Evolutionary conservation across 495 filamentous ascomycete species (phyloP), one percentile per base, ranked within the genome.

Genomic region (Chaetomidium leptoderma): DNA sequence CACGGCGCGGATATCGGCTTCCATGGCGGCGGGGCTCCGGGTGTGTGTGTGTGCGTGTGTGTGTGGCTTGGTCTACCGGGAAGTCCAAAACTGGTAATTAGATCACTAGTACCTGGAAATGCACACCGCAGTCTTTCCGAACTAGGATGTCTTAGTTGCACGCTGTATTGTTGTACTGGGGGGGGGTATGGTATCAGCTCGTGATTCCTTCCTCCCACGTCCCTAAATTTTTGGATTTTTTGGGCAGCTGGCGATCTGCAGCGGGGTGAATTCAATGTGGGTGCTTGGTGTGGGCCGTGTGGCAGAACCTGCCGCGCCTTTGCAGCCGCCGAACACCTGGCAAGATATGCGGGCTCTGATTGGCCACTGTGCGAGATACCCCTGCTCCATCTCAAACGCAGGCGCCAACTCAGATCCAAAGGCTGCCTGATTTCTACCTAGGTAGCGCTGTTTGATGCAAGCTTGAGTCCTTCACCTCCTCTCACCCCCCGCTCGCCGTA

Each of bases 1-100:
- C 63, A 88, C 84, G 30, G 88, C 78, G 70, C 87, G 86, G 66
- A 98, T 89, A 79, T 97, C 89, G 63, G 87, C 79, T 74, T 98
- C 92, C 93, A 98, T 98, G 57, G 58, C 70, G 59, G n/a, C n/a
- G n/a, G n/a, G 59, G 48, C 32, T 33, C 53, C 39, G 46, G 57
- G 30, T 5, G 6, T n/a, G n/a, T n/a, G n/a, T n/a, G n/a, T n/a
- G n/a, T n/a, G n/a, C n/a, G n/a, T n/a, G n/a, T n/a, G n/a, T n/a
- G n/a, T n/a, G n/a, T n/a, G 43, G 13, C 9, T 29, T 14, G 32
- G 13, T 39, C 21, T n/a, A n/a, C n/a, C n/a, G n/a, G 53, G 21
- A 35, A 53, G 33, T 48, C 33, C 27, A 16, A 37, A 50, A 45
- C 32, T 14, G 19, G 24, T 33, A 46, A 26, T 24, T 30, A 39